Conservation (phyloP, 177 flowering plant species). For the Telopea speciosissima region DNA sequence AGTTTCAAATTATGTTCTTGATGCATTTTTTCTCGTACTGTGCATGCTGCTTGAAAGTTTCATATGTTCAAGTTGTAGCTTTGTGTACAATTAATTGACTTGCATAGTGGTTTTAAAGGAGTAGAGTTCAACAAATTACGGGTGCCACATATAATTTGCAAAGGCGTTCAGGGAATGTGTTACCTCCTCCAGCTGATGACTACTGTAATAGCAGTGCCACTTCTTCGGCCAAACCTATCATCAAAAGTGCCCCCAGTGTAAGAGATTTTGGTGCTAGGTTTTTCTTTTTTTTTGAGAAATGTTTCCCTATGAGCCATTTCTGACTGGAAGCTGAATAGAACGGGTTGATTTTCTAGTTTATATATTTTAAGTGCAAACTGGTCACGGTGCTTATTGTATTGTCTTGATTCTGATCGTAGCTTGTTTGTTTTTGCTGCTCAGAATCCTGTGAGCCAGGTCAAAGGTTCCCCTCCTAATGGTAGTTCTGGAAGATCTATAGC, state of each 20-base stretch:
- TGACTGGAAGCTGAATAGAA: neutral
- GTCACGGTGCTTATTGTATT: neutral
- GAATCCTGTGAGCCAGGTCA: constrained; percentile 36
- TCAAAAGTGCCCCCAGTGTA: constrained; percentile 31
- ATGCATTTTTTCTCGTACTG: no score
- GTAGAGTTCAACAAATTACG: constrained; percentile 49
- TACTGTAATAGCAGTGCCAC: constrained; percentile 8
- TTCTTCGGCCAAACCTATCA: constrained; percentile 23
- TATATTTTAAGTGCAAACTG: neutral
- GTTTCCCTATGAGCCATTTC: neutral
- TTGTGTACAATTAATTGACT: neutral
- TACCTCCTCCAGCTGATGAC: constrained; percentile 52
- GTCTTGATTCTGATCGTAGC: neutral
- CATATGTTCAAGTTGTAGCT: no score
- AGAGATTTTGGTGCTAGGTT: constrained; percentile 11
- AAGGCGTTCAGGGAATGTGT: constrained; percentile 41
- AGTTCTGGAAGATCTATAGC: constrained; percentile 57
- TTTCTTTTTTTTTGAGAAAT: neutral
- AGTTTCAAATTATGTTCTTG: no score
- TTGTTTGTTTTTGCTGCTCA: constrained; percentile 19
- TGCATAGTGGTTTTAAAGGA: constrained; percentile 23
- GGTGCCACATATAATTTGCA: constrained; percentile 37
- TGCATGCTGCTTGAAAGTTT: no score
- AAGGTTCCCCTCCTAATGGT: constrained; percentile 64
- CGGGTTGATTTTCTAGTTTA: neutral